Evolutionary conservation across 768 basidiomycete species (phyloP).

Genomic region (Kwoniella botswanensis): DNA sequence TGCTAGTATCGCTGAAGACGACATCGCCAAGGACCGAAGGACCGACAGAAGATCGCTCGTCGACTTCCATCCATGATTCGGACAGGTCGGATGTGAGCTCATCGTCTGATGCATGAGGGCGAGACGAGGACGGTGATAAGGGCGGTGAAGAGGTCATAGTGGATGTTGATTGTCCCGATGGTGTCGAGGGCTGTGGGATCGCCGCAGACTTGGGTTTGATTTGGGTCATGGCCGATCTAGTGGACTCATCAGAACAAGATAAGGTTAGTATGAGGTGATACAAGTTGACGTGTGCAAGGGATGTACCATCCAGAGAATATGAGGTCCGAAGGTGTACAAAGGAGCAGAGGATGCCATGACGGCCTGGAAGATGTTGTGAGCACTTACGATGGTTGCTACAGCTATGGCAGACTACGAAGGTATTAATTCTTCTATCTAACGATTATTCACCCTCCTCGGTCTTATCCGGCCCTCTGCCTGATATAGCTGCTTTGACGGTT

Average conservation of each 20-base stretch:
- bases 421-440: not conserved
- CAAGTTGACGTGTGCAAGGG: not conserved
- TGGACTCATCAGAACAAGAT: too few species aligned
- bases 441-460: constrained; percentile 4
- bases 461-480: constrained; percentile 7
- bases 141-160: constrained; percentile 14
- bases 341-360: not conserved
- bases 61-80: constrained; percentile 23
- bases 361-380: not conserved
- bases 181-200: not conserved
- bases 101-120: constrained; percentile 20
- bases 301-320: not conserved
- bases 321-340: not conserved
- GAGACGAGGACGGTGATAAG: constrained; percentile 13
- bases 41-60: constrained; percentile 19
- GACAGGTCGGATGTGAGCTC: constrained; percentile 16
- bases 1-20: constrained; percentile 26
- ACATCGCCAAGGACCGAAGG: constrained; percentile 23
- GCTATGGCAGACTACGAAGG: too few species aligned
- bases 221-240: constrained; percentile 6
- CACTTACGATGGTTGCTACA: not conserved
- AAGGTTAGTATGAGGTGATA: not conserved
- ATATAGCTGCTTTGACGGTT: not conserved
- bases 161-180: not conserved
- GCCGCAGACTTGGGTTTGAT: constrained; percentile 12